Base-by-base conservation (phyloP, 1,284 basidiomycete genomes). In the Athelia sp. region DNA sequence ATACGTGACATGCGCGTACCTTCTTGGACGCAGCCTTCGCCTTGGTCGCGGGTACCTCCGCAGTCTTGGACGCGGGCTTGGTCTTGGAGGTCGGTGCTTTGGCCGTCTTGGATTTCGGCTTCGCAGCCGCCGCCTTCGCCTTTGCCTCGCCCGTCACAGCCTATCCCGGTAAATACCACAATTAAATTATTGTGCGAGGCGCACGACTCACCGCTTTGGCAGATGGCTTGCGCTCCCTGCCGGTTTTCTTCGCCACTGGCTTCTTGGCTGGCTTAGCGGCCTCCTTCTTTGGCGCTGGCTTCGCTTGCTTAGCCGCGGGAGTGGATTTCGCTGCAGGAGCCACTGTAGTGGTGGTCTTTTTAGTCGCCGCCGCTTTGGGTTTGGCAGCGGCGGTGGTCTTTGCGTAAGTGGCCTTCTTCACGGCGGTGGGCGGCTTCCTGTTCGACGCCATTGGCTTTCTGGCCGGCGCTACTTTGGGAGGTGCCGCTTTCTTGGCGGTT, bases 191-290 rank as follows among this genome's bases (percentile, higher is more conserved):
- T 14, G 10, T n/a, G 36, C 8, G 10, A 22, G 34, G 13, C 2
- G 36, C 46, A 62, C 56, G 18, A 54, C 61, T 51, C 54, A 64
- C 64, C 54, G 60, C 57, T 53, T 58, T 54, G n/a, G 62, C 52
- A 2, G 62, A 53, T n/a, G 60, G 56, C 46, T 74, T 73, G 59
- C 71, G 67, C 2, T 67, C 65, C 44, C 71, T 70, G 46, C 64
- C 59, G 26, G 66, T 54, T 54, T 64, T 69, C 62, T 72, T 71
- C 21, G 56, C 59, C 53, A 73, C 70, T 6, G 74, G 67, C 62
- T 66, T 62, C 49, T 58, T 57, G 50, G 65, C 61, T 13, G 55
- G 18, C 11, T 36, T 45, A 47, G 36, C 52, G 53, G 17, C 19
- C 46, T 48, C 22, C 18, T 69, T 67, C 59, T 69, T 72, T 45